Conservation (phyloP, 768 basidiomycete genomes). For the Mycena floridula region DNA sequence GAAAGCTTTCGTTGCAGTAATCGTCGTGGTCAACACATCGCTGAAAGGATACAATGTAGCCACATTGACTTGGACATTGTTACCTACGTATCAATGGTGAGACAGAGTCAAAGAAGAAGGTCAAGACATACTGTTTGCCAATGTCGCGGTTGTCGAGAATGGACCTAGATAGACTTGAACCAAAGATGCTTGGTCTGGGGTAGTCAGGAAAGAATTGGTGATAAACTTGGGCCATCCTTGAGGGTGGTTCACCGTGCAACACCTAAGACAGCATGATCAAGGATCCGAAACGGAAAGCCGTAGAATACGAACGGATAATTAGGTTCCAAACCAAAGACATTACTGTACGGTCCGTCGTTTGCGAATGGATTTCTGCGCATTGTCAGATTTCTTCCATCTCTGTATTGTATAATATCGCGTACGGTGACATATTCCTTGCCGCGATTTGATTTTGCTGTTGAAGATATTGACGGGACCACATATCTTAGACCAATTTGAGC, state of each 20-base stretch:
- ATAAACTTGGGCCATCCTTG: constrained; percentile 54
- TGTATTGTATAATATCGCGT: too few species aligned
- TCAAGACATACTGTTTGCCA: constrained; percentile 27
- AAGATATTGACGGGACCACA: constrained; percentile 55
- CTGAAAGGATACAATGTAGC: constrained; percentile 48
- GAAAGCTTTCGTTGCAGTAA: constrained; percentile 35
- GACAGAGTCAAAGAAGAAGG: neutral
- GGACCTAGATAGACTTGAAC: constrained; percentile 46
- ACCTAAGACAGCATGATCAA: constrained; percentile 17
- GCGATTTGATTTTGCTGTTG: constrained; percentile 56
- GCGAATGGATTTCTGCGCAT: too few species aligned
- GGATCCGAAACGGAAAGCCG: neutral
- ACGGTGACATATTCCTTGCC: constrained; percentile 50
- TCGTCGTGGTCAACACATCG: constrained; percentile 39
- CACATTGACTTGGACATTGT: constrained; percentile 35
- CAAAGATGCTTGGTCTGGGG: constrained; percentile 37
- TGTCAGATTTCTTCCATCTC: too few species aligned
- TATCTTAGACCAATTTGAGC: constrained; percentile 27
- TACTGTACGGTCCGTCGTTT: constrained; percentile 36
- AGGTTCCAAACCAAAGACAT: constrained; percentile 44
- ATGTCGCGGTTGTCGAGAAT: constrained; percentile 32
- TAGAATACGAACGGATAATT: constrained; percentile 36
- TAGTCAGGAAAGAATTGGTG: constrained; percentile 42
- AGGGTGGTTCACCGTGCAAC: constrained; percentile 49
- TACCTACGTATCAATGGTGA: constrained; percentile 21